These are phyloP conservation scores for Yamadazyma conglobata DNA, from an alignment of 1,139 yeast species.

Conservation along the genomic window DNA sequence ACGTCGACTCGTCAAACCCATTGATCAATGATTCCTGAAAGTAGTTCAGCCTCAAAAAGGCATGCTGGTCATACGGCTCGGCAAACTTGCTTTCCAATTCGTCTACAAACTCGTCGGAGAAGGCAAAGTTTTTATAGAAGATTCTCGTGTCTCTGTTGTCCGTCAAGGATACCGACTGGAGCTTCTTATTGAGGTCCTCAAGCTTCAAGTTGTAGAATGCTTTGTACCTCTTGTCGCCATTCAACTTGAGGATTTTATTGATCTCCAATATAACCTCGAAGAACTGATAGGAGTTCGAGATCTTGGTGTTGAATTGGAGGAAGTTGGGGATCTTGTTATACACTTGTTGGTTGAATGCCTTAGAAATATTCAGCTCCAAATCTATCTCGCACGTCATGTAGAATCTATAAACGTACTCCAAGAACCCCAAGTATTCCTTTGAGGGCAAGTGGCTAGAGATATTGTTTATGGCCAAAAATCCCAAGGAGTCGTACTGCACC, in stretches of 20 bases:
- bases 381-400: conserved; percentile 54
- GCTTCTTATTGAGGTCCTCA: conserved; percentile 7
- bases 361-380: conserved; percentile 40
- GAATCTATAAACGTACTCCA: conserved; percentile 36
- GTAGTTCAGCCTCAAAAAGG: conserved; percentile 20
- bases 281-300: conserved; percentile 38
- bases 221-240: conserved; percentile 31
- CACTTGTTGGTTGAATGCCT: conserved; percentile 52
- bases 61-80: conserved; percentile 4
- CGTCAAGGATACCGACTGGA: conserved; percentile 14
- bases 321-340: conserved; percentile 64
- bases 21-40: conserved; percentile 25
- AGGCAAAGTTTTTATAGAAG: conserved; percentile 40
- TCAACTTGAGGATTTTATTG: conserved; percentile 33
- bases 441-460: conserved; percentile 21
- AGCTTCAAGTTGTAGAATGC: conserved; percentile 23
- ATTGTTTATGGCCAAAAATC: conserved; percentile 50
- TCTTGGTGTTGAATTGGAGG: conserved; percentile 45
- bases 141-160: conserved; percentile 52
- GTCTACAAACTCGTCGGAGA: conserved; percentile 12
- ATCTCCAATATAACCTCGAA: conserved; percentile 31
- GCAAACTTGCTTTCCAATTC: conserved; percentile 12
- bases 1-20: conserved; percentile 15
- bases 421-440: conserved; percentile 21
- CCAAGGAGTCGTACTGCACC: conserved; percentile 76